Evolutionary conservation across 805 yeast genomes (phyloP).

Genomic region (Yamadazyma sp.): DNA sequence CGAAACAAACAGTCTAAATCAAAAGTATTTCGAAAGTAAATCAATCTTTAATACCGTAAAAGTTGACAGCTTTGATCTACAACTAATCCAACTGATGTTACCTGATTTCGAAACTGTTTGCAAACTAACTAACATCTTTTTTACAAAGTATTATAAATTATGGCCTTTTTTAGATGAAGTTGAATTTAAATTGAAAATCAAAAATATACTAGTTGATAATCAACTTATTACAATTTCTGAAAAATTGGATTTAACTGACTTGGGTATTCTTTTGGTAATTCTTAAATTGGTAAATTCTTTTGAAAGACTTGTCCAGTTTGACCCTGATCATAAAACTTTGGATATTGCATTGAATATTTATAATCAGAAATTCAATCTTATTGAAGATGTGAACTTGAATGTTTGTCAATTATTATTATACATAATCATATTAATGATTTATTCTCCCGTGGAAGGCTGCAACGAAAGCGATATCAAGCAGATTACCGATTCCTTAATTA

Average conservation of each 20-base stretch:
- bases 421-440: background rate
- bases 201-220: background rate
- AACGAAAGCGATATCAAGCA: conserved; percentile 1
- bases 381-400: background rate
- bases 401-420: conserved; percentile 3
- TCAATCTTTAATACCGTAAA: too few relatives aligned
- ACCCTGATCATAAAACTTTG: background rate
- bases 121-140: background rate
- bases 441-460: conserved; percentile 2
- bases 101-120: background rate
- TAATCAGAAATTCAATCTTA: conserved; percentile 1
- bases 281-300: conserved; percentile 3
- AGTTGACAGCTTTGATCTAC: too few relatives aligned
- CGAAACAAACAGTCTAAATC: background rate
- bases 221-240: background rate
- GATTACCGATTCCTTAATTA: background rate
- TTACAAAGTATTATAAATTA: conserved; percentile 2
- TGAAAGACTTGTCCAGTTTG: conserved; percentile 2
- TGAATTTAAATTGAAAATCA: conserved; percentile 3
- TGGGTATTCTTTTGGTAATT: conserved; percentile 3
- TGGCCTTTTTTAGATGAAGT: conserved; percentile 9
- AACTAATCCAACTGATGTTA: background rate
- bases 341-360: conserved; percentile 3
- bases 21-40: too few relatives aligned
- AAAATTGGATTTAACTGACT: background rate